Conservation (phyloP, 352 stramenopile species). For the Phytophthora ohioensis region DNA sequence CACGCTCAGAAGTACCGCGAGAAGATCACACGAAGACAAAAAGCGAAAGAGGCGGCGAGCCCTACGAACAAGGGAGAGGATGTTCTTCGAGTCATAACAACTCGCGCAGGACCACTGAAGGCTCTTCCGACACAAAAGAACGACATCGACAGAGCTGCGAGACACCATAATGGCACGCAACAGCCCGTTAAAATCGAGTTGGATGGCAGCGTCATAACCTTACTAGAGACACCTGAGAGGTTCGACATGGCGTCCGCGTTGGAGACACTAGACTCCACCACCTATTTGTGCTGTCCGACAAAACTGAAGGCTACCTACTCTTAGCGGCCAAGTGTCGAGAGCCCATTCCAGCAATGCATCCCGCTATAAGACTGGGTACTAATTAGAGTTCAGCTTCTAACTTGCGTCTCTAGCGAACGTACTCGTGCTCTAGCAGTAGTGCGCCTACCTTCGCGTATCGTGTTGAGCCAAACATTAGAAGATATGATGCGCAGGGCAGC, state of each 20-base stretch:
- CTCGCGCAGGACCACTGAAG: neutral
- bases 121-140: neutral
- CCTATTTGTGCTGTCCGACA: constrained; percentile 13
- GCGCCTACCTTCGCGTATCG: no score
- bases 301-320: constrained; percentile 5
- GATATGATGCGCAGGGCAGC: no score
- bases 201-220: constrained; percentile 40
- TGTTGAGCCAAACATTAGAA: no score
- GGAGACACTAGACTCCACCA: neutral
- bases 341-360: constrained; percentile 26
- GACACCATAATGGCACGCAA: no score
- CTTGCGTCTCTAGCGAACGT: no score
- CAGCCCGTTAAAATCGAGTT: constrained; percentile 30
- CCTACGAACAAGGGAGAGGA: neutral
- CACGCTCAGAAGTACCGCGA: constrained; percentile 58
- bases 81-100: neutral
- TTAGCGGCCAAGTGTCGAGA: constrained; percentile 25
- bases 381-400: no score
- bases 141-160: neutral
- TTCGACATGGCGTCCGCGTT: constrained; percentile 16
- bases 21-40: constrained; percentile 51
- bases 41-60: constrained; percentile 21
- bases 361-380: neutral
- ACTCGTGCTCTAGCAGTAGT: no score
- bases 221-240: constrained; percentile 37